Conservation (phyloP, 345 rosid species). For the Salix caprea region DNA sequence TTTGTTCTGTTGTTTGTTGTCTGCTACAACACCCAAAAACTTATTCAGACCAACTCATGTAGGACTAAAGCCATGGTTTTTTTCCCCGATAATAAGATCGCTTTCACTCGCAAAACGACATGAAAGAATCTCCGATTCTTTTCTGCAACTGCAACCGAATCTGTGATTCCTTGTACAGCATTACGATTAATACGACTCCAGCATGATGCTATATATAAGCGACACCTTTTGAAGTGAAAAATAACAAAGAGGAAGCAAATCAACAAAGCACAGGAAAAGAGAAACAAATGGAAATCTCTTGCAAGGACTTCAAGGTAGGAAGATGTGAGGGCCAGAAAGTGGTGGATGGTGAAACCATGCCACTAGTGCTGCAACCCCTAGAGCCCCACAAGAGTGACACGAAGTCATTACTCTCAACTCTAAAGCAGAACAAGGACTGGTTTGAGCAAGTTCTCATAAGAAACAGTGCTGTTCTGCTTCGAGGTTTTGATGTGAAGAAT, state of each 20-base stretch:
- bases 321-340: slow-evolving; percentile 56
- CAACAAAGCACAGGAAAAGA: background rate
- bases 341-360: slow-evolving; percentile 60
- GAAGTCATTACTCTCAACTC: slow-evolving; percentile 30
- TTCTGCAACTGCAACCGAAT: no score
- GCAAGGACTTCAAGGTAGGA: slow-evolving; percentile 52
- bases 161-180: background rate
- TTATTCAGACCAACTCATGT: background rate
- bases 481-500: slow-evolving; percentile 48
- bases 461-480: slow-evolving; percentile 54
- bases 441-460: slow-evolving; percentile 55
- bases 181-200: slow-evolving; percentile 1
- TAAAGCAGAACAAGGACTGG: slow-evolving; percentile 47
- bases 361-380: slow-evolving; percentile 42
- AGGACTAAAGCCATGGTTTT: background rate
- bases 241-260: background rate
- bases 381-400: slow-evolving; percentile 21
- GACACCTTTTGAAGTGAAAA: background rate
- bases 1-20: no score
- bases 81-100: background rate
- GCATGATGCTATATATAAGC: slow-evolving; percentile 11
- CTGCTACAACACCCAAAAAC: no score
- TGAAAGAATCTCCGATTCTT: background rate
- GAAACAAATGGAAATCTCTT: slow-evolving; percentile 28
- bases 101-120: background rate